These are phyloP conservation scores for Metschnikowia matae DNA, from an alignment of 805 yeast species.

Conservation along the genomic window DNA sequence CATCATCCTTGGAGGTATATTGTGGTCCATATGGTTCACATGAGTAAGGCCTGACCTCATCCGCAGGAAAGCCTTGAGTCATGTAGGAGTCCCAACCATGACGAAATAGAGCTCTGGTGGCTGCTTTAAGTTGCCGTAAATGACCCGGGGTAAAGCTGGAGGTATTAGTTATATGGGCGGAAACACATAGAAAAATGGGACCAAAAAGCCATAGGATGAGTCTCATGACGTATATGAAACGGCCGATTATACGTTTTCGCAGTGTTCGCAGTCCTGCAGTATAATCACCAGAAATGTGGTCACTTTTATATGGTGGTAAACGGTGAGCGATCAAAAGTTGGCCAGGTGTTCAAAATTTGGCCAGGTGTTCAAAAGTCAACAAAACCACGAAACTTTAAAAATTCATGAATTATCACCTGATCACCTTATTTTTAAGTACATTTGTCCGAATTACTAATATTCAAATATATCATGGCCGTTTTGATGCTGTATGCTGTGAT, in stretches of 20 bases:
- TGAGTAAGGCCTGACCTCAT: slow-evolving; percentile 71
- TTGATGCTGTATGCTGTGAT: no score
- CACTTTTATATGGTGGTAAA: no score
- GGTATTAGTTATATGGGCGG: background rate
- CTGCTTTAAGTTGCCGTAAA: slow-evolving; percentile 31
- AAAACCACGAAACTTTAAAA: no score
- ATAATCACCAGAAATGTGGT: no score
- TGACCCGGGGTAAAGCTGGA: slow-evolving; percentile 39
- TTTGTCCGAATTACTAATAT: no score
- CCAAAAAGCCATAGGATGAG: background rate
- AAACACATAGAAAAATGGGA: background rate
- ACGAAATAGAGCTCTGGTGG: slow-evolving; percentile 55
- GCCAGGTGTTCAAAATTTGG: no score
- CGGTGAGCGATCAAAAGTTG: no score
- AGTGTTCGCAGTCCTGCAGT: slow-evolving; percentile 2
- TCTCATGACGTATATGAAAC: background rate
- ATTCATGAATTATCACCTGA: no score
- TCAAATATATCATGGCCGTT: no score
- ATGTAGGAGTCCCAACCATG: slow-evolving; percentile 76
- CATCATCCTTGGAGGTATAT: slow-evolving; percentile 46
- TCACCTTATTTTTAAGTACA: no score
- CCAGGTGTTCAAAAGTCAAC: no score
- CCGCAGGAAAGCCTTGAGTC: slow-evolving; percentile 70
- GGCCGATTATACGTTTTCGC: background rate
- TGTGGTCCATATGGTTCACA: slow-evolving; percentile 72